phyloP scores from a whole-genome alignment of 768 basidiomycete genomes.

The Lactarius psammicola region DNA sequence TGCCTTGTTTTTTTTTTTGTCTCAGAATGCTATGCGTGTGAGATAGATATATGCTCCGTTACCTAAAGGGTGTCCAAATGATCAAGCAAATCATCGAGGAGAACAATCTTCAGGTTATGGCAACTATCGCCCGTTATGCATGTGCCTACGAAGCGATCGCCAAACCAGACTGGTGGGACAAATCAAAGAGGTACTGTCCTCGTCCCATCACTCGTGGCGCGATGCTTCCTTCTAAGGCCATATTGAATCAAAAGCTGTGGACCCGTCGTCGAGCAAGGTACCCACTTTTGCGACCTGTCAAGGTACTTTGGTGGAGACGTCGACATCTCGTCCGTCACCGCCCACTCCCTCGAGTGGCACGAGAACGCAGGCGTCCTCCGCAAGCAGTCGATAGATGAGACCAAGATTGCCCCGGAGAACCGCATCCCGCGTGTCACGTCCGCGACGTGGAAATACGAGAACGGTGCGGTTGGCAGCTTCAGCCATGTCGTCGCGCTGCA shows the following conservation, averaged over 20 bases:
- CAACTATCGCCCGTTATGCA: conserved; percentile 92
- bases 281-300: conserved; percentile 96
- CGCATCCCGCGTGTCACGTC: conserved; percentile 92
- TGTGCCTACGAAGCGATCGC: conserved; percentile 79
- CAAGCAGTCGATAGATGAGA: conserved; percentile 82
- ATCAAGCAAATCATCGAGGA: conserved; percentile 96
- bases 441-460: conserved; percentile 96
- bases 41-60: conserved; percentile 88
- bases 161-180: conserved; percentile 93
- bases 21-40: not conserved
- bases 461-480: conserved; percentile 90
- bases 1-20: not conserved
- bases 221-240: not conserved
- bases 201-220: not conserved
- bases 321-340: conserved; percentile 73
- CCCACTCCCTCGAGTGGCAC: conserved; percentile 90
- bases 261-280: conserved; percentile 88
- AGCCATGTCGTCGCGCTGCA: conserved; percentile 90
- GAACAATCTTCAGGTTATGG: conserved; percentile 93
- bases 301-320: conserved; percentile 98
- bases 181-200: conserved; percentile 66
- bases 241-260: conserved; percentile 51
- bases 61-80: conserved; percentile 90
- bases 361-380: conserved; percentile 84
- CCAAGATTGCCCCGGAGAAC: conserved; percentile 77